Evolutionary conservation across 2,329 filamentous ascomycete genomes (phyloP).

Genomic region (Biscogniauxia sp.): DNA sequence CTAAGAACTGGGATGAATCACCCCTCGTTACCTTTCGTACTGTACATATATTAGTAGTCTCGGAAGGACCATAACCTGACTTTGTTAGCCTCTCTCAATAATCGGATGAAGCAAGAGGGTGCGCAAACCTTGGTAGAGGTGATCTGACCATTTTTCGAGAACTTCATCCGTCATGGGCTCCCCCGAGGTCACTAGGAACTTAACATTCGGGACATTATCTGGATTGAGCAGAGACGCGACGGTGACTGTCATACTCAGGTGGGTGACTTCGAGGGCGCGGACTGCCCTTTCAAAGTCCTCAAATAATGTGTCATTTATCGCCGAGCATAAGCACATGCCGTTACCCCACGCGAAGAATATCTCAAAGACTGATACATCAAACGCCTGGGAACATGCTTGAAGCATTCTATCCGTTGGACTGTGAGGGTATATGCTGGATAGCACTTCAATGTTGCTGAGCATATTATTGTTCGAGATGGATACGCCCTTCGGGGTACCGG

Average conservation of each 20-base stretch:
- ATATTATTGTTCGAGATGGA: constrained; percentile 75
- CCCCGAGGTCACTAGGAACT: constrained; percentile 77
- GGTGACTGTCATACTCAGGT: constrained; percentile 82
- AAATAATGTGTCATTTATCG: constrained; percentile 71
- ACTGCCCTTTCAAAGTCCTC: constrained; percentile 69
- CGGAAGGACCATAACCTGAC: constrained; percentile 72
- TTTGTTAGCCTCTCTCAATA: constrained; percentile 5
- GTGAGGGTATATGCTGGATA: constrained; percentile 65
- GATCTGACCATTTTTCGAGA: constrained; percentile 63
- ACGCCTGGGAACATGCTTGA: constrained; percentile 80
- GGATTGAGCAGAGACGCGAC: constrained; percentile 75
- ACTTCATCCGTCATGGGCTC: constrained; percentile 76
- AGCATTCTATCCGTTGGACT: constrained; percentile 58
- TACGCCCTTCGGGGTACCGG: constrained; percentile 77
- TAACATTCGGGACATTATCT: constrained; percentile 64
- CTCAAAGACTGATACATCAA: constrained; percentile 87
- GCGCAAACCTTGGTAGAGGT: constrained; percentile 66
- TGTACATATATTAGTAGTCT: constrained; percentile 86
- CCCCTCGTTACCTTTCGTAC: constrained; percentile 59
- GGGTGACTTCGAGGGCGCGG: constrained; percentile 63
- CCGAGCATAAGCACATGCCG: constrained; percentile 77
- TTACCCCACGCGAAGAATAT: constrained; percentile 81
- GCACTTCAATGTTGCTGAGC: constrained; percentile 67
- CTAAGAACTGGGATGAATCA: constrained; percentile 73
- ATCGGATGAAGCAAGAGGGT: neutral